Evolutionary conservation across 2,329 filamentous ascomycete genomes (phyloP), one percentile per base, ranked within the genome.

Genomic region (Trichoderma endophyticum): DNA sequence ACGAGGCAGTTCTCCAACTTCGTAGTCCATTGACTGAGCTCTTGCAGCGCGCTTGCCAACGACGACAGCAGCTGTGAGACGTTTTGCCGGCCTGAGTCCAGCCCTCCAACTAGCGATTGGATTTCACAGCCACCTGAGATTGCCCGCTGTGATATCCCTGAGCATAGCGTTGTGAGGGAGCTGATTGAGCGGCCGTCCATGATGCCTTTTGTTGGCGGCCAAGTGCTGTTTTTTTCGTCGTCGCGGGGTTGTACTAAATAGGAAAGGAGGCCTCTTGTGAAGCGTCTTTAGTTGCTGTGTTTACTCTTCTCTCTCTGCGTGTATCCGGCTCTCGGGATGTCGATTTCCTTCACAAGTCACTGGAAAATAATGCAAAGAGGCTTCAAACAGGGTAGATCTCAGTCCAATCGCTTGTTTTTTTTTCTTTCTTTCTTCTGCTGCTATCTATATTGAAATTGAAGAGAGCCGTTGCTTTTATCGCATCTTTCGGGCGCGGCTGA

Each of bases 171-270:
- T 3, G 79, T 79, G 11, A 81, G 71, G n/a, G 80, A 79, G 5
- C 78, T 75, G 56, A 79, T 76, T 12, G 81, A 81, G 76, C 81
- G 82, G 64, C 79, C 77, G 69, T 81, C 77, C 81, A 81, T 81
- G 39, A 36, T 72, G 24, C 9, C 4, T 21, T 21, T 43, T 14
- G 51, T n/a, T n/a, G n/a, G n/a, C 28, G 32, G 24, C 14, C 6
- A 7, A 28, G 28, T 6, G 62, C 9, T 48, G 61, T 21, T 39
- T 34, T 11, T 18, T 28, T 24, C n/a, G 21, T 43, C 21, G 32
- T 34, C 24, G 21, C 51, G 15, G 18, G 24, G 39, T 28, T 8
- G 12, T n/a, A 7, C n/a, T 21, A 24, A 30, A 15, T 24, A 7
- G 24, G 36, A 6, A 14, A 26, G 26, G 60, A 43, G 69, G 61